Base-by-base conservation (phyloP, 78 protist species). In the Dictyostelium brefeldianum region DNA sequence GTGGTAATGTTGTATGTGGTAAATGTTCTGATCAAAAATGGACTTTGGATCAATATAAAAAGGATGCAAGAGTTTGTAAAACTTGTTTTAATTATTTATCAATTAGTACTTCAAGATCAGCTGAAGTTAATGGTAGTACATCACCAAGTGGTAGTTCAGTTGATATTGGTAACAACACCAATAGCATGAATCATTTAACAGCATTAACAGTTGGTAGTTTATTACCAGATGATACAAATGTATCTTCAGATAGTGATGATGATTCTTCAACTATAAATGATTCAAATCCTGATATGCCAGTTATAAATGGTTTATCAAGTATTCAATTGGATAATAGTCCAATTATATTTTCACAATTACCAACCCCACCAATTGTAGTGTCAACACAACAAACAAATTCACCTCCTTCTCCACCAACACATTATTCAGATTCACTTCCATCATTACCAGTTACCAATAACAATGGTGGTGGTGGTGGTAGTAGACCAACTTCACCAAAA, bases 1-100 rank as follows among this genome's bases (percentile, higher is more conserved):
- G 95, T 77, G 95, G 95, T 43, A 90, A 75, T 48, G 89, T 90
- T 8, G 95, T 90, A 0, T 90, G 95, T 90, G 95, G 95, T 41
- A 81, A 81, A 48, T 90, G 95, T 77, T 81, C 91, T 6, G 91
- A 84, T 22, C 82, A 74, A 71, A 67, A 46, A 31, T 74, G 29
- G 64, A 84, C 78, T 56, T 48, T 87, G 12, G 93, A 87, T 77
- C 79, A 87, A 75, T 25, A 36, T 20, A 74, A 80, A 41, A 91
- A 91, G 27, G 89, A 85, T 18, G 95, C 83, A 17, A 62, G 95
- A 46, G 95, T 91, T n/a, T 91, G 95, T 83, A 53, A 47, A 31
- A 50, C 89, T 41, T 91, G 95, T 59, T 91, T 46, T 69, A 18
- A 62, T 31, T 80, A 71, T 90, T n/a, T 90, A n/a, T 50, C 81